These are phyloP conservation scores for Cryptococcus sp. DNA, from an alignment of 1,284 basidiomycete species.

Conservation along the genomic window DNA sequence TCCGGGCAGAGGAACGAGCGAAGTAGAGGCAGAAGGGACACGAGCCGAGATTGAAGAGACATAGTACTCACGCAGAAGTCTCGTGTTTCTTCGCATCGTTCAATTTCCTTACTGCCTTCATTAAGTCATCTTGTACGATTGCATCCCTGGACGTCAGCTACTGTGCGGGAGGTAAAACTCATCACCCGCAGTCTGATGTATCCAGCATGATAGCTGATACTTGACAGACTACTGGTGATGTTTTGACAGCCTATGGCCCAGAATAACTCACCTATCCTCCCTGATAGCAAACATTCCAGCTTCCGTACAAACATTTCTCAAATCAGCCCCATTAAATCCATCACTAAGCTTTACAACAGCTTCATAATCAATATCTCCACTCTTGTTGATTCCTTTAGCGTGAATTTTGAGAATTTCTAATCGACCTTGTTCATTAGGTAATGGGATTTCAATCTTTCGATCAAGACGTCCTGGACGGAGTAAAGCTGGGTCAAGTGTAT, in stretches of 20 bases:
- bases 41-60: neutral
- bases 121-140: constrained; percentile 88
- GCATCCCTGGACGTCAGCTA: constrained; percentile 62
- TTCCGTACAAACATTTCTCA: constrained; percentile 95
- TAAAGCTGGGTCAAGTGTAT: constrained; percentile 95
- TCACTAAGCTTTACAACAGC: constrained; percentile 95
- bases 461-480: constrained; percentile 94
- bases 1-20: too few species aligned
- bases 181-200: neutral
- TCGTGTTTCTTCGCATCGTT: constrained; percentile 95
- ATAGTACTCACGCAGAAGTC: constrained; percentile 56
- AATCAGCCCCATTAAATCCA: constrained; percentile 90
- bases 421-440: constrained; percentile 92
- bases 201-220: too few species aligned
- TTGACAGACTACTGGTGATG: too few species aligned
- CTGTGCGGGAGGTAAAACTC: neutral
- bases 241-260: neutral
- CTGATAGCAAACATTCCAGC: constrained; percentile 99
- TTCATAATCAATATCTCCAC: constrained; percentile 91
- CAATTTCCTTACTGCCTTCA: constrained; percentile 96
- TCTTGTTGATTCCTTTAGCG: constrained; percentile 88
- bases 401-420: constrained; percentile 98
- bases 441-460: constrained; percentile 95
- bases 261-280: constrained; percentile 67
- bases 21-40: neutral